Evolutionary conservation across 495 filamentous ascomycete genomes (phyloP), one percentile per base, ranked within the genome.

Genomic region (Melanomma pulvis-pyrius): DNA sequence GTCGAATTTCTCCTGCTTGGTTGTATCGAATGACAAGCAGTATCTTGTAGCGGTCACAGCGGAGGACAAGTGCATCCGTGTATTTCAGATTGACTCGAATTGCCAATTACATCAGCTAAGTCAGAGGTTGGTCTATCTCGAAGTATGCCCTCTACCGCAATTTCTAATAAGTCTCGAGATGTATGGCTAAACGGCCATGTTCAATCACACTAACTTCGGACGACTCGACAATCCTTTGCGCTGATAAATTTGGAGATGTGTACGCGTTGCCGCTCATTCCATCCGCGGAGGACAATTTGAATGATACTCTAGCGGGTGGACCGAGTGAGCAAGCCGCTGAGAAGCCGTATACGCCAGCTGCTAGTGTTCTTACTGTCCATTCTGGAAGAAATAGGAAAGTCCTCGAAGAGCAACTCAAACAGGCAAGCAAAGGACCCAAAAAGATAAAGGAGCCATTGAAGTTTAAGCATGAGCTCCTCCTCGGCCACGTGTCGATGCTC

Each of bases 201-300:
- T 84, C 89, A 50, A 75, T 98, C 59, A 78, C 82, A 51, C 76
- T 97, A 50, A 87, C 90, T 1, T 71, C 82, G 24, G 86, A 92
- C 74, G 83, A 86, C 46, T 78, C 77, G 2, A 90, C 82, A 2
- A 90, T 98, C 63, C 76, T 98, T 28, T 86, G 82, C 60, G 92
- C 86, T 32, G 96, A 98, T 77, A 98, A 98, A 74, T 97, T 96
- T 72, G 94, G 94, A 32, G 94, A 98, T 77, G 93, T 96, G 63
- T 97, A 94, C 75, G 82, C 89, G 6, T 75, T 98, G n/a, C 93
- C 94, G 2, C 77, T 98, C 1, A 74, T 92, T 53, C 82, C 81
- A n/a, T 67, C 74, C 48, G 39, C 58, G 0, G 74, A 80, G 11
- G 48, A 70, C 17, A 66, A 74, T 3, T 44, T 72, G 39, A 56